Evolutionary conservation across 176 grass and related monocot species (phyloP), one percentile per base, ranked within the genome.

Genomic region (Bolboschoenus planiculmis): DNA sequence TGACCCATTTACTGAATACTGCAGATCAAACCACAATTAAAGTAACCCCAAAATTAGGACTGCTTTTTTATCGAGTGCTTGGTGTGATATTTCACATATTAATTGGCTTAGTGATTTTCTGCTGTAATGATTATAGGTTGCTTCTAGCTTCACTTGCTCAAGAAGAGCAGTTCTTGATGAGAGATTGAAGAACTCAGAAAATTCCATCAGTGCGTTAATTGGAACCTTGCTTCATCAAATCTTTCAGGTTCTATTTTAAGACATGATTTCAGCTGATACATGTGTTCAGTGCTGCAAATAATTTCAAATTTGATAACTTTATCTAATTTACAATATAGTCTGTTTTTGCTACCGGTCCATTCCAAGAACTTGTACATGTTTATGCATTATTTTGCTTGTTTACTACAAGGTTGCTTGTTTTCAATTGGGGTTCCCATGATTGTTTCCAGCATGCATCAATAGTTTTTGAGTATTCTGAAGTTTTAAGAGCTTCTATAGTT

Each of bases 151-250:
- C 61, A 91, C 84, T 87, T 95, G 95, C 86, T 74, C 92, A 42
- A 91, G 95, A 88, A 90, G 92, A 91, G 90, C 90, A 68, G 88
- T 95, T 62, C 84, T 98, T 3, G 95, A 98, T 44, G 95, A 98
- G 56, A 95, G 95, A 85, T 78, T 98, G 84, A 98, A 93, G 87
- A 85, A 82, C 75, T 73, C 89, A 23, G 92, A 98, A 86, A 90
- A 91, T 90, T 90, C 90, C 56, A 90, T 73, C 83, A 87, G 63
- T 43, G 92, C 92, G 51, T 88, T 98, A 81, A 92, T 90, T 81
- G 95, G 95, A 88, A 98, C 88, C 74, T 83, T 98, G 89, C 95
- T 98, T 82, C 95, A 98, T 90, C 95, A 98, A 90, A 85, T 98
- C 47, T 98, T 98, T 88, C 92, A 98, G 95, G 95, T 98, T 98